phyloP scores from a whole-genome alignment of 2,329 filamentous ascomycete species.

The Stylonectria norvegica region DNA sequence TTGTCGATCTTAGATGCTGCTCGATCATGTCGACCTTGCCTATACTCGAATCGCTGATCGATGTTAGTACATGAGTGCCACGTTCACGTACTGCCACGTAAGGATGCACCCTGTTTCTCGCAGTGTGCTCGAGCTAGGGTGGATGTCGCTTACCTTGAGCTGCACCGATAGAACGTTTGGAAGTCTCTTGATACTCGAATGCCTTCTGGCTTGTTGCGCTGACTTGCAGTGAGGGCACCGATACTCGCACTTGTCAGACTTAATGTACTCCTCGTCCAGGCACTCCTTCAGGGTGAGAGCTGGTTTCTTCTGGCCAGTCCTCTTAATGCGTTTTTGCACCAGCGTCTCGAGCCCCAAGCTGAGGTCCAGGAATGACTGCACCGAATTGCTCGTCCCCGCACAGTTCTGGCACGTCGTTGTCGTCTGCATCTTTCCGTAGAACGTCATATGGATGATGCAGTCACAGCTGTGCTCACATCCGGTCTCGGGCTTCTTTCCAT shows the following conservation, averaged over 20 bases:
- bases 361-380: constrained; percentile 88
- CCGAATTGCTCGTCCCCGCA: constrained; percentile 73
- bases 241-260: constrained; percentile 84
- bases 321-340: constrained; percentile 62
- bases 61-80: not conserved
- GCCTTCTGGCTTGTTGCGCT: constrained; percentile 76
- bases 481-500: constrained; percentile 59
- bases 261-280: constrained; percentile 81
- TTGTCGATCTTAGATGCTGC: constrained; percentile 84
- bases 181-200: constrained; percentile 77
- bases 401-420: constrained; percentile 90
- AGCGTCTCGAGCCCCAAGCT: constrained; percentile 79
- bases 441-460: constrained; percentile 91
- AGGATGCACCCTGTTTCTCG: too few relatives aligned
- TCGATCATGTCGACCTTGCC: constrained; percentile 59
- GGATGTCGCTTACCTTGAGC: constrained; percentile 63
- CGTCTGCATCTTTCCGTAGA: constrained; percentile 87
- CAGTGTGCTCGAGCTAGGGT: not conserved
- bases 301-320: constrained; percentile 45
- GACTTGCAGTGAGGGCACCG: constrained; percentile 77
- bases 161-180: constrained; percentile 91
- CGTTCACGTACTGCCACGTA: too few relatives aligned
- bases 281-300: constrained; percentile 63
- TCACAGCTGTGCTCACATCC: constrained; percentile 66
- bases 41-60: constrained; percentile 67